phyloP scores from a whole-genome alignment of 208 protist species.

The Wallacemonas sp. region DNA sequence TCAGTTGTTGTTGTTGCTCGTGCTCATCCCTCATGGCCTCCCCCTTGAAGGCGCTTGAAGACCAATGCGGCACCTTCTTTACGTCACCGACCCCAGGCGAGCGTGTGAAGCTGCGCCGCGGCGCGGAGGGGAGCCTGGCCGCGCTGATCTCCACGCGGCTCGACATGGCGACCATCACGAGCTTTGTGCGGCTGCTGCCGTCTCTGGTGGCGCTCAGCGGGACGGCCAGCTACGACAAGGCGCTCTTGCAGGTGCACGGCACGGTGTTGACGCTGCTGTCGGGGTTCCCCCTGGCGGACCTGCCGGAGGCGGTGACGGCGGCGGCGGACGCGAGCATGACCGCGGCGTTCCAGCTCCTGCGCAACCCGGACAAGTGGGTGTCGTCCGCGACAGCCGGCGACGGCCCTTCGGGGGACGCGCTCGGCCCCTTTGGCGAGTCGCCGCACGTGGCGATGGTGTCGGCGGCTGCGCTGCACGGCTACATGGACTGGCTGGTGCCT shows the following conservation, averaged over 20 bases:
- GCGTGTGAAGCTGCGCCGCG: slow-evolving; percentile 17
- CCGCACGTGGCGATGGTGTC: slow-evolving; percentile 13
- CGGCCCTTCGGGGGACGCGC: background rate
- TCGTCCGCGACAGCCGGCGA: background rate
- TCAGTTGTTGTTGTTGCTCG: background rate
- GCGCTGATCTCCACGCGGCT: slow-evolving; percentile 18
- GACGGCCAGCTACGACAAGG: slow-evolving; percentile 10
- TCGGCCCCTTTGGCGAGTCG: slow-evolving; percentile 2
- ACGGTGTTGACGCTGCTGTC: slow-evolving; percentile 1
- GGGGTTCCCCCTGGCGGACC: background rate
- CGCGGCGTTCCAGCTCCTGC: slow-evolving; percentile 20
- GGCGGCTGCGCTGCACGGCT: slow-evolving; percentile 10
- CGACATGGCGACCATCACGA: slow-evolving; percentile 15
- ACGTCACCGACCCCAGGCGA: background rate
- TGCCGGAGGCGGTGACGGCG: slow-evolving; percentile 5
- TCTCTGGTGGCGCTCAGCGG: slow-evolving; percentile 28
- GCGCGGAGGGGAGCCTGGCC: slow-evolving; percentile 16
- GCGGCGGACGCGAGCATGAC: slow-evolving; percentile 3
- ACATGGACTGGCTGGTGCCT: slow-evolving; percentile 16
- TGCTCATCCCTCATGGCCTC: background rate
- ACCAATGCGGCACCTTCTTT: slow-evolving; percentile 19
- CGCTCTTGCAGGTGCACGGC: slow-evolving; percentile 16
- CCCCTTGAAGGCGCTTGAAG: slow-evolving; percentile 14
- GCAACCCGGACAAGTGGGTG: slow-evolving; percentile 26
- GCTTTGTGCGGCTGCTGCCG: slow-evolving; percentile 26